phyloP scores from a whole-genome alignment of 1,284 basidiomycete genomes.

The Malassezia cuniculi region DNA sequence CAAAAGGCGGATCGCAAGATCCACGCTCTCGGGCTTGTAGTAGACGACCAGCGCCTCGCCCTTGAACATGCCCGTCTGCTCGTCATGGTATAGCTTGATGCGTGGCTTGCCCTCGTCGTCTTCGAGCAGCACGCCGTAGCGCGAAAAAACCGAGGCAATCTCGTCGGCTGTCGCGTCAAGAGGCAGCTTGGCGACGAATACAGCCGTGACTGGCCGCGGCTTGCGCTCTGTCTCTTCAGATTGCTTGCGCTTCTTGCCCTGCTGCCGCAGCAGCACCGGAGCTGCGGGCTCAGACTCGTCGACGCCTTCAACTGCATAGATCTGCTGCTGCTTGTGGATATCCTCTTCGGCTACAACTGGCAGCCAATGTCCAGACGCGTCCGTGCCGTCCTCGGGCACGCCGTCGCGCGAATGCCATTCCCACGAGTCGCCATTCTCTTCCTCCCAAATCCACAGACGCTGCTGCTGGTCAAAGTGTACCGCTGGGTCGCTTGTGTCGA shows the following conservation, averaged over 20 bases:
- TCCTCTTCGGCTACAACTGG: constrained; percentile 59
- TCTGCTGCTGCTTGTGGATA: constrained; percentile 73
- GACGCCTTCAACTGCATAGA: constrained; percentile 75
- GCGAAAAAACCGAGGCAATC: constrained; percentile 67
- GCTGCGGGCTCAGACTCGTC: constrained; percentile 61
- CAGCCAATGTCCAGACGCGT: constrained; percentile 2
- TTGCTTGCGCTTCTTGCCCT: constrained; percentile 12
- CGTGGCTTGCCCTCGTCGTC: constrained; percentile 74
- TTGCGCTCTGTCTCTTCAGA: constrained; percentile 6
- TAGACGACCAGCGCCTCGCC: constrained; percentile 93
- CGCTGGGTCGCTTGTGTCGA: constrained; percentile 16
- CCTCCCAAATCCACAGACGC: constrained; percentile 74
- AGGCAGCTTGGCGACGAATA: constrained; percentile 79
- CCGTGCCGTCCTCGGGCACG: constrained; percentile 13
- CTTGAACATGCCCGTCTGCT: constrained; percentile 65
- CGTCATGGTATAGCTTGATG: constrained; percentile 78
- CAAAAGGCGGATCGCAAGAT: constrained; percentile 68
- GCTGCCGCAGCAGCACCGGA: constrained; percentile 12
- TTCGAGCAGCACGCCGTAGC: constrained; percentile 81
- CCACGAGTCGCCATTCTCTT: constrained; percentile 61
- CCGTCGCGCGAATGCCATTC: constrained; percentile 58
- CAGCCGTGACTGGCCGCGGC: constrained; percentile 54
- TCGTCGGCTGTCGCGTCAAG: constrained; percentile 62
- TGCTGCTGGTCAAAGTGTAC: constrained; percentile 61
- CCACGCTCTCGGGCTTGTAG: constrained; percentile 90